Base-by-base conservation (phyloP, 2,329 filamentous ascomycete genomes). In the Akanthomyces muscarius region DNA sequence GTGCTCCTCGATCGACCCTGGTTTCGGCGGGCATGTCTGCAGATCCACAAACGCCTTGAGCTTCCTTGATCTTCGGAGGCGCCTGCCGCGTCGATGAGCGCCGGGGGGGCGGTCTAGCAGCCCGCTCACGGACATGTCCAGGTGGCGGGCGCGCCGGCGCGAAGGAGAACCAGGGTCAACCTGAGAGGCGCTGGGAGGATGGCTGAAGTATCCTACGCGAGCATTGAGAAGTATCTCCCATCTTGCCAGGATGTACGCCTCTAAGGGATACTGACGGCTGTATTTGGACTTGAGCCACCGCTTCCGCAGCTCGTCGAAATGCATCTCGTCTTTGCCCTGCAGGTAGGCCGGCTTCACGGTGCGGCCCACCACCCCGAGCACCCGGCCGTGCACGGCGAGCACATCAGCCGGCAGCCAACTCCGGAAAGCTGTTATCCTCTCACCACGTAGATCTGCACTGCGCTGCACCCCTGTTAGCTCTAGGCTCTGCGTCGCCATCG, bases 1-100 rank as follows among this genome's bases (percentile, higher is more conserved):
- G 18, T 52, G 42, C 23, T n/a, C 25, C 47, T 61, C 58, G 25
- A 61, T 61, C 14, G 58, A 52, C 1, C 38, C 47, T 30, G 58
- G 33, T 16, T 14, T 16, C 21, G 58, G 58, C 7, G 58, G 58
- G 13, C 50, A n/a, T 1, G 47, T 52, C 7, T 38, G 11, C n/a
- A 60, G 8, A 23, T 60, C 56, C 30, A 60, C 45, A 25, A 48
- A 28, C 7, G 23, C 3, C 25, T 42, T 11, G 13, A 16, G 14
- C 38, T 14, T 16, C 38, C 4, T 5, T 3, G 38, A 41, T 11
- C 1, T 16, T 4, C 14, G 38, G 38, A 16, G 16, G 38, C 13
- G 13, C 38, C 13, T 11, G 14, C 38, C 13, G 38, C 38, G 38
- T 14, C 38, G 38, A 41, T 41, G 38, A 1, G 38, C 38, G 5